Base-by-base conservation (phyloP, 108 stramenopile species). In the Nannochloropsis gaditana region DNA sequence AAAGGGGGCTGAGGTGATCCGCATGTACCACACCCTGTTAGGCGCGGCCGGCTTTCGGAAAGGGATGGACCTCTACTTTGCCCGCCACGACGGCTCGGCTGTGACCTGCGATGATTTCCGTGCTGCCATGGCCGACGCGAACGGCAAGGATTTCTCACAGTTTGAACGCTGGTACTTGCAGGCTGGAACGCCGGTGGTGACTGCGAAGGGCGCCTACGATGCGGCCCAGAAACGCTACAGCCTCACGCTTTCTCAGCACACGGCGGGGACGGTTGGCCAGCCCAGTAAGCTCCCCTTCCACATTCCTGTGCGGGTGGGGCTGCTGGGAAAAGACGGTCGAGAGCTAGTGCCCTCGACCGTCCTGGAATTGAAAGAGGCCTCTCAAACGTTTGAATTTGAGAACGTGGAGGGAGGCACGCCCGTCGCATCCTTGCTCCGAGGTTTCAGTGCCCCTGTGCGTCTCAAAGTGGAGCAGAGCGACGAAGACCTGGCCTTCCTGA, bases 61-160 rank as follows among this genome's bases (percentile, higher is more conserved):
- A 90, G 98, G 97, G 6, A 94, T 97, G 94, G 95, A 97, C 86
- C 90, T 97, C 44, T 97, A 97, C 84, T 94, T 94, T 50, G 88
- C 92, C 89, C 90, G 97, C 80, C 96, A 97, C 87, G 98, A 99
- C 90, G 98, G 98, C 79, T 82, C 15, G 83, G 98, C 94, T 11
- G 98, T 97, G 17, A 98, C 97, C 4, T 99, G 97, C 85, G 97
- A 99, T 83, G 97, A 99, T 84, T 98, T 97, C 87, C 85, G 95
- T 43, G 85, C 91, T 10, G 98, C 98, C 44, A 97, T 99, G 97
- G 94, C 93, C 0, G 96, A 97, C 90, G 98, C 97, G n/a, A 96
- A 96, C 85, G 90, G 79, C 11, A 88, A 86, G 83, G 45, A 88
- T 50, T 83, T 92, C 21, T 41, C 80, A 11, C 91, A 90, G 79